Conservation (phyloP, 768 basidiomycete genomes). For the Mycena capillaripes region DNA sequence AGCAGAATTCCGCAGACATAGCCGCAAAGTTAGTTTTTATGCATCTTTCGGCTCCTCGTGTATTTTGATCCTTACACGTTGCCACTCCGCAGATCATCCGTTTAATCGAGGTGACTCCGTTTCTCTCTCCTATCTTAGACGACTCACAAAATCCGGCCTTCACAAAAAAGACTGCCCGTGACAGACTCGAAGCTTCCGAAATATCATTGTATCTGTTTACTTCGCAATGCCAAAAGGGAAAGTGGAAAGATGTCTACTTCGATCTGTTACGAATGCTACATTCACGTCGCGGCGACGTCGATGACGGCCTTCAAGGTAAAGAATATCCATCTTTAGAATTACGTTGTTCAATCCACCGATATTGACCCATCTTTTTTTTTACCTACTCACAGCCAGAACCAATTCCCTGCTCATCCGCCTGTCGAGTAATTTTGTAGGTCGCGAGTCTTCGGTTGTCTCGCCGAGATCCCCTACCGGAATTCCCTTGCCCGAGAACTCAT, state of each 20-base stretch:
- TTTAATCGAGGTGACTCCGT: conserved; percentile 30
- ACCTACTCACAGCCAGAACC: conserved; percentile 11
- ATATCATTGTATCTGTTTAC: conserved; percentile 29
- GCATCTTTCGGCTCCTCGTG: neutral
- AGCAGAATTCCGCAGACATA: conserved; percentile 23
- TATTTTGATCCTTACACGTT: conserved; percentile 7
- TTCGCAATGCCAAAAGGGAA: conserved; percentile 3
- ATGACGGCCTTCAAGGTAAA: conserved; percentile 23
- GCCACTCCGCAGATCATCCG: conserved; percentile 24
- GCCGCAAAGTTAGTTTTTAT: conserved; percentile 23
- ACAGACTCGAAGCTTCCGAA: conserved; percentile 32
- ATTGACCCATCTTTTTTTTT: neutral
- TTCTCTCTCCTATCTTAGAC: neutral
- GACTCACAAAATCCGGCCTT: neutral
- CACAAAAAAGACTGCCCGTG: conserved; percentile 21
- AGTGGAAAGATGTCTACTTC: conserved; percentile 23
- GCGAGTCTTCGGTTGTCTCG: neutral
- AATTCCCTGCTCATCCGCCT: conserved; percentile 28
- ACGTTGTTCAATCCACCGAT: neutral
- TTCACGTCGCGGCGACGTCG: conserved; percentile 19
- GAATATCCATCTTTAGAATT: conserved; percentile 5
- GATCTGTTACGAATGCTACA: conserved; percentile 29
- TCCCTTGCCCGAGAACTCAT: conserved; percentile 5
- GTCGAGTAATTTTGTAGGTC: conserved; percentile 23
- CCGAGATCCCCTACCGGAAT: neutral